Base-by-base conservation (phyloP, 1,139 yeast genomes). In the Kodamaea suecica region DNA sequence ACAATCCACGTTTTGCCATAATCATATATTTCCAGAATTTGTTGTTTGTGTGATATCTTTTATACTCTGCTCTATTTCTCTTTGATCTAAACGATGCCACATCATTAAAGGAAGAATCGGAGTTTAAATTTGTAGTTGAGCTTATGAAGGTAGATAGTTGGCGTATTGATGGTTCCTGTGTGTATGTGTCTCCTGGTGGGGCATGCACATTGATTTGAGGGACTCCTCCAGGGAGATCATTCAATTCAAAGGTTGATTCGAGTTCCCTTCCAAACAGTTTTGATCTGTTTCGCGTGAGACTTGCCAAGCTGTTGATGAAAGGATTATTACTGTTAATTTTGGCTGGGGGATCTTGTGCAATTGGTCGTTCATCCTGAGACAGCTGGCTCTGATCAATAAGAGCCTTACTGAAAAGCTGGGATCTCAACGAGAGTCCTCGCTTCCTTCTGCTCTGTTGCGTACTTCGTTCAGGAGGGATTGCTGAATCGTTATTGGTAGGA, bases 401-500 rank as follows among this genome's bases (percentile, higher is more conserved):
- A 7, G 66, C 57, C 43, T 75, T 80, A 55, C 75, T 80, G 60
- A 84, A 77, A 43, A 84, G 66, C 58, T 84, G 94, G 0, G 88
- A 73, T 46, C 95, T 69, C 36, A 85, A 61, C 3, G 92, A 82
- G 41, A 81, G 77, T 0, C 94, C 90, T 52, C 95, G 64, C 43
- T 76, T 78, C 43, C 92, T 66, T 32, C 74, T 58, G 3, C 57
- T 44, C 15, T 53, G 61, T 4, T 61, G 62, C 5, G 61, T 52
- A 19, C 42, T 40, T 10, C 50, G 30, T 9, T 19, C 21, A 6
- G 21, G 21, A n/a, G n/a, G n/a, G n/a, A n/a, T n/a, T n/a, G n/a
- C n/a, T n/a, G n/a, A n/a, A n/a, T n/a, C n/a, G n/a, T n/a, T n/a
- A n/a, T n/a, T n/a, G n/a, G n/a, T n/a, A n/a, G n/a, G n/a, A n/a